These are phyloP conservation scores for Umbelopsis sp. DNA, from an alignment of 192 early-diverging fungal species.

Conservation along the genomic window DNA sequence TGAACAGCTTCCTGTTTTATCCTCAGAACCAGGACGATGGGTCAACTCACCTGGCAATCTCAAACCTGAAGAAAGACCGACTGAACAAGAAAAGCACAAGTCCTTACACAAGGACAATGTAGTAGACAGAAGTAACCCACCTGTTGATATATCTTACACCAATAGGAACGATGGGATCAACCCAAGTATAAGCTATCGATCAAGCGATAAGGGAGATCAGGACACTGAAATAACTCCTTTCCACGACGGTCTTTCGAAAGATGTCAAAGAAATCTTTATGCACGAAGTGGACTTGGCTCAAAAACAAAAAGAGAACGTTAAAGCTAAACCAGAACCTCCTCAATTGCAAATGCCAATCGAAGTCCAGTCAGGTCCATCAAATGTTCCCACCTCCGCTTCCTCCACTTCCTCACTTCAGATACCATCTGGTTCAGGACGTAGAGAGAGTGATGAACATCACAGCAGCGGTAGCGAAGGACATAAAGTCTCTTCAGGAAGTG, in stretches of 20 bases:
- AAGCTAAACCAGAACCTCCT: background rate
- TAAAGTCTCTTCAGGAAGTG: conserved; percentile 4
- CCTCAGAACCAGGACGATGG: background rate
- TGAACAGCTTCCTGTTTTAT: background rate
- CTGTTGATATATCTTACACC: background rate
- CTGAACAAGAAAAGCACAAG: background rate
- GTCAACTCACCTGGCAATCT: background rate
- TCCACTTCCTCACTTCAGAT: background rate
- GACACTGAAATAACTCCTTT: background rate
- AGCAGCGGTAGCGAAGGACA: background rate
- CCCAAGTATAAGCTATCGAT: background rate
- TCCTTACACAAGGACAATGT: background rate
- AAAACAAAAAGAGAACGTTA: background rate
- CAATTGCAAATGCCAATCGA: background rate
- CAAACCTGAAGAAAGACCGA: background rate
- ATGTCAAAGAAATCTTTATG: conserved; percentile 9
- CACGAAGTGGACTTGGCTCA: conserved; percentile 7
- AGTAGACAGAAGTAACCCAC: background rate
- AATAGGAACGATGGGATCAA: background rate
- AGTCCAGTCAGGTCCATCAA: background rate
- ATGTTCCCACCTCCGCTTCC: background rate
- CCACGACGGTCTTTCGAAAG: background rate
- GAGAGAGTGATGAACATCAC: background rate
- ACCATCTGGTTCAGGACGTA: background rate
- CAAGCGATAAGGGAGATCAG: background rate